Percentiles rank a stretch among this genome's conserved stretches.
Evolutionary conservation across 2,329 filamentous ascomycete species (phyloP).

Genomic region (Colletotrichum plurivorum): DNA sequence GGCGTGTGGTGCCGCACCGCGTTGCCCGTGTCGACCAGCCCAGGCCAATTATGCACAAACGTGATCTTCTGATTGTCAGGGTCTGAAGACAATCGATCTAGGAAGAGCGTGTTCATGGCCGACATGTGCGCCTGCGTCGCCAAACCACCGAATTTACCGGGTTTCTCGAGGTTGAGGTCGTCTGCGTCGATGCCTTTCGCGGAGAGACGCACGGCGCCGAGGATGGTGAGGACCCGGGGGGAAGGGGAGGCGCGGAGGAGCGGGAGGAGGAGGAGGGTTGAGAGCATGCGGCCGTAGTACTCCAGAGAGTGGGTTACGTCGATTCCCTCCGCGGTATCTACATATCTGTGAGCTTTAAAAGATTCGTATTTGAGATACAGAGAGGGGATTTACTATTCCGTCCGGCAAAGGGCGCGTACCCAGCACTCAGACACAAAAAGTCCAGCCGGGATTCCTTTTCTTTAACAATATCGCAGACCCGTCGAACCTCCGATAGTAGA

Average conservation of each 20-base stretch:
- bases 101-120: constrained; percentile 44
- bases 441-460: constrained; percentile 55
- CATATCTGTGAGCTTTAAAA: not conserved
- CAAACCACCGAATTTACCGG: constrained; percentile 43
- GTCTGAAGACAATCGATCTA: constrained; percentile 44
- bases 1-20: constrained; percentile 21
- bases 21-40: constrained; percentile 46
- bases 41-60: constrained; percentile 50
- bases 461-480: constrained; percentile 56
- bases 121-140: constrained; percentile 39
- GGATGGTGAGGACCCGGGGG: constrained; percentile 46
- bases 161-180: constrained; percentile 44
- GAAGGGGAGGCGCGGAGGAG: constrained; percentile 47
- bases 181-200: constrained; percentile 42
- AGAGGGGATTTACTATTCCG: constrained; percentile 41
- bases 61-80: constrained; percentile 37
- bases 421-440: constrained; percentile 59
- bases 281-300: constrained; percentile 61
- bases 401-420: constrained; percentile 57
- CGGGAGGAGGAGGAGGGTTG: constrained; percentile 56
- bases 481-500: constrained; percentile 58
- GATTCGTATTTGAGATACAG: no score
- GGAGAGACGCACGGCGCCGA: constrained; percentile 43
- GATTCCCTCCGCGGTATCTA: constrained; percentile 58
- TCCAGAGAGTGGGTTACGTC: constrained; percentile 56